A percentile compares a stretch with the other conserved stretches of the same genome.
Evolutionary conservation across 2,329 filamentous ascomycete genomes (phyloP).

Genomic region (Diaporthe ilicicola): DNA sequence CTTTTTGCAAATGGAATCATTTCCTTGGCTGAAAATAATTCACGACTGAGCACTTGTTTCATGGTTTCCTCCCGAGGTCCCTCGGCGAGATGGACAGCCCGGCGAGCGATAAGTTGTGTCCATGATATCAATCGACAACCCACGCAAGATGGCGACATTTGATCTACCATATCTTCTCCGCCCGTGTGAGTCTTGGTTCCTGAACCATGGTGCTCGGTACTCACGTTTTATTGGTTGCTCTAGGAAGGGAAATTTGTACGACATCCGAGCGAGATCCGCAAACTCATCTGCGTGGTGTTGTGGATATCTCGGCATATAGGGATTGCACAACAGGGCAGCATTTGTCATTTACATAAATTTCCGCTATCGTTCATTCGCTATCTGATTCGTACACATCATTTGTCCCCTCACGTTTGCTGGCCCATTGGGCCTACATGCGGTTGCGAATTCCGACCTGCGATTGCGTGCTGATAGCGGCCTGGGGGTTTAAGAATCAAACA

Average conservation of each 20-base stretch:
- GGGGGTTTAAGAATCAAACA: background rate
- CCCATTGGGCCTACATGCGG: background rate
- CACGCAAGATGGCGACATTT: constrained; percentile 4
- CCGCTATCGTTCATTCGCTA: constrained; percentile 12
- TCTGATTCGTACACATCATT: background rate
- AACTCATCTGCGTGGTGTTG: background rate
- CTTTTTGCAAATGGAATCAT: too few species aligned
- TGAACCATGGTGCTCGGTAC: too few species aligned
- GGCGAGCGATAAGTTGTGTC: background rate
- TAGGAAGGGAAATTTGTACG: constrained; percentile 13
- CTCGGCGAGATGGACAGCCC: background rate
- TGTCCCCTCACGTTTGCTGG: constrained; percentile 4
- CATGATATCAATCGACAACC: background rate
- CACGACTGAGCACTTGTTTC: too few species aligned
- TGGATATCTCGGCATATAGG: background rate
- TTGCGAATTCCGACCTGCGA: constrained; percentile 28
- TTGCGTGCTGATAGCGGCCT: constrained; percentile 24
- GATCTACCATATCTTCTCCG: background rate
- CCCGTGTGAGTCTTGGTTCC: background rate
- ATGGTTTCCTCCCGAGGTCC: too few species aligned
- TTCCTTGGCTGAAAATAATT: too few species aligned
- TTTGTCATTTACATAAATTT: background rate
- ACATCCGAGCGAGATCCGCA: constrained; percentile 27
- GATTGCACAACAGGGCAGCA: background rate
- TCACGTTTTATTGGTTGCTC: background rate